Conservation (phyloP, 768 basidiomycete species). For the Boletus huronensis region DNA sequence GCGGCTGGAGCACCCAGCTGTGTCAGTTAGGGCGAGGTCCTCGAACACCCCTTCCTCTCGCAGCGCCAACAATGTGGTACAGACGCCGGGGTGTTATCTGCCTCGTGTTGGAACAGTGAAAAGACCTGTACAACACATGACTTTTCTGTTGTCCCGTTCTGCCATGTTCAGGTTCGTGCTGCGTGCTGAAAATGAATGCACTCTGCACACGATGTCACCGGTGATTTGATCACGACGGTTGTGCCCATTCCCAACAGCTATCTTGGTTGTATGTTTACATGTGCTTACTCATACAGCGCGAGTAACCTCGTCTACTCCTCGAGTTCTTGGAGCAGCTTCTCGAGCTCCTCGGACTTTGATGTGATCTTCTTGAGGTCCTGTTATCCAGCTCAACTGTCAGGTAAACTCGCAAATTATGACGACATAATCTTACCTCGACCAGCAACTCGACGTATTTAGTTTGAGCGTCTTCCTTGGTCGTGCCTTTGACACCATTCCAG, state of each 20-base stretch:
- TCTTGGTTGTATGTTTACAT: background rate
- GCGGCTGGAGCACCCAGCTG: conserved; percentile 1
- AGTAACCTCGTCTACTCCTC: conserved; percentile 36
- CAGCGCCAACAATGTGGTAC: conserved; percentile 18
- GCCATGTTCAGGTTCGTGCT: background rate
- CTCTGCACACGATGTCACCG: conserved; percentile 9
- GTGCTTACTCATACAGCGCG: conserved; percentile 3
- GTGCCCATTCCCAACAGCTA: background rate
- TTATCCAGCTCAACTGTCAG: conserved; percentile 5
- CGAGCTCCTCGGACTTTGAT: conserved; percentile 46
- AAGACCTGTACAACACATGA: background rate
- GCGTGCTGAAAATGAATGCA: background rate
- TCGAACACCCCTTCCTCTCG: conserved; percentile 20
- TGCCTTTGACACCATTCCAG: conserved; percentile 74
- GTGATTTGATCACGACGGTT: background rate
- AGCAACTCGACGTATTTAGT: conserved; percentile 74
- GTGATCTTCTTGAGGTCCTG: conserved; percentile 54
- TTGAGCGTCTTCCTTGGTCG: conserved; percentile 66
- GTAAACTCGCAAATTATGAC: background rate
- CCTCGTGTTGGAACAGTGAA: conserved; percentile 20
- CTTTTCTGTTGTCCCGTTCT: background rate
- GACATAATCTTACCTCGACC: conserved; percentile 47
- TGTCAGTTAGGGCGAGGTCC: conserved; percentile 5
- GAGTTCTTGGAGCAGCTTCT: conserved; percentile 57
- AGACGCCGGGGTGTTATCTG: conserved; percentile 30